Evolutionary conservation across 768 basidiomycete species (phyloP), one percentile per base, ranked within the genome.

Genomic region (Albatrellus ellisii): DNA sequence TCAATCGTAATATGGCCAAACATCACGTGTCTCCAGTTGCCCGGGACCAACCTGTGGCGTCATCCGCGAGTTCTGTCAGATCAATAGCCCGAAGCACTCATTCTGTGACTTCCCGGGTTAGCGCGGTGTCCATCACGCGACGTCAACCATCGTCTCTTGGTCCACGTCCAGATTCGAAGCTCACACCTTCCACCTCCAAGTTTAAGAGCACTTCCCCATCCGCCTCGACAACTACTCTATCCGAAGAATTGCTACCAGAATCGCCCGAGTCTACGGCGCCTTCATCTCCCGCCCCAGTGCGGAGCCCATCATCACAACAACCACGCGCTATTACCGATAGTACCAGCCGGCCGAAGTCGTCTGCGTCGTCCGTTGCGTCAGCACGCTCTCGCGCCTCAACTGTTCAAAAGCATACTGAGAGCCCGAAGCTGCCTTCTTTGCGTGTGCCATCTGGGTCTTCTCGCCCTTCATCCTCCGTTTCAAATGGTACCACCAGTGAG

Each of bases 111-210:
- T 64, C 62, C 21, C 56, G 61, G 8, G 52, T 52, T 26, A 59
- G 56, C 26, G 50, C 54, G 15, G 46, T 44, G 11, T 43, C 43
- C 24, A 35, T 53, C n/a, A 54, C 52, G 7, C 53, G 59, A 3
- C 56, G 55, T 14, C 38, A 39, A 8, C 43, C 51, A n/a, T 41
- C 49, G 17, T 52, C 49, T 7, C 41, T 56, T 1, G 53, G 53
- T 8, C 47, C 47, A 15, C 53, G 61, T 14, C 82, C 82, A 2
- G 83, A 86, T 49, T 84, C 80, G 4, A 84, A 85, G 52, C 64
- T 84, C 7, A 79, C 78, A 2, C 79, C 79, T 15, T 65, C 61
- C 27, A 39, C 53, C 4, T 41, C 53, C 2, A 43, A 46, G 3
- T 38, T 47, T 15, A 46, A 49, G 20, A 39, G 48, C 10, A 17